A percentile compares a stretch with the other conserved stretches of the same genome.
phyloP scores from a whole-genome alignment of 441 rosid genomes.

The Gossypium lobatum region DNA sequence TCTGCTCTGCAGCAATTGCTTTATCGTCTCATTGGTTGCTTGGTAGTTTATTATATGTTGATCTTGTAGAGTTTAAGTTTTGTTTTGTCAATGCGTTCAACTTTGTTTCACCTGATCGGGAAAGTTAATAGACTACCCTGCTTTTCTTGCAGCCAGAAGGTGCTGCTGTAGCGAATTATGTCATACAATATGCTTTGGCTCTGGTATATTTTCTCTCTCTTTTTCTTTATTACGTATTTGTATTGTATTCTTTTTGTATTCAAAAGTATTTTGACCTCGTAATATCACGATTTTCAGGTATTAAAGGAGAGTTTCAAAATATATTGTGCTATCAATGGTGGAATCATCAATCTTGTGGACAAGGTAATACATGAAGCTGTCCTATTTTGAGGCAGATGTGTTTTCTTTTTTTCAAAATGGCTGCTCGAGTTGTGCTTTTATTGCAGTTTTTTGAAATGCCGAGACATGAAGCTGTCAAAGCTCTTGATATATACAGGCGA shows the following conservation, averaged over 20 bases:
- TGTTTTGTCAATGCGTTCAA: not conserved
- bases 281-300: conserved; percentile 48
- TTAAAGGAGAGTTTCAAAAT: conserved; percentile 96
- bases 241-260: not conserved
- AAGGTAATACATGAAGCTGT: conserved; percentile 42
- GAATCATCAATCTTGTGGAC: conserved; percentile 95
- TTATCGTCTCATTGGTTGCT: conserved; percentile 89
- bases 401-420: not conserved
- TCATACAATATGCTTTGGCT: conserved; percentile 94
- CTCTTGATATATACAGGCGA: conserved; percentile 87
- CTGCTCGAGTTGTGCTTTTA: conserved; percentile 10
- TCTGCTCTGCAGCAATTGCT: conserved; percentile 86
- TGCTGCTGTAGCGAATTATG: conserved; percentile 75
- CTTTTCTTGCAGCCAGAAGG: conserved; percentile 87
- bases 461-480: conserved; percentile 88
- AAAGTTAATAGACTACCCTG: conserved; percentile 7
- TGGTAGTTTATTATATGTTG: conserved; percentile 38
- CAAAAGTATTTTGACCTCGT: not conserved
- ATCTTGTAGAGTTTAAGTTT: conserved; percentile 13
- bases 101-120: not conserved
- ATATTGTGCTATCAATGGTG: conserved; percentile 90
- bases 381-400: not conserved
- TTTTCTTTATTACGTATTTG: not conserved
- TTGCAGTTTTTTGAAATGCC: conserved; percentile 99
- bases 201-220: conserved; percentile 41